Evolutionary conservation across 257 asterid genomes (phyloP).

Genomic region (Leonotis leonurus): DNA sequence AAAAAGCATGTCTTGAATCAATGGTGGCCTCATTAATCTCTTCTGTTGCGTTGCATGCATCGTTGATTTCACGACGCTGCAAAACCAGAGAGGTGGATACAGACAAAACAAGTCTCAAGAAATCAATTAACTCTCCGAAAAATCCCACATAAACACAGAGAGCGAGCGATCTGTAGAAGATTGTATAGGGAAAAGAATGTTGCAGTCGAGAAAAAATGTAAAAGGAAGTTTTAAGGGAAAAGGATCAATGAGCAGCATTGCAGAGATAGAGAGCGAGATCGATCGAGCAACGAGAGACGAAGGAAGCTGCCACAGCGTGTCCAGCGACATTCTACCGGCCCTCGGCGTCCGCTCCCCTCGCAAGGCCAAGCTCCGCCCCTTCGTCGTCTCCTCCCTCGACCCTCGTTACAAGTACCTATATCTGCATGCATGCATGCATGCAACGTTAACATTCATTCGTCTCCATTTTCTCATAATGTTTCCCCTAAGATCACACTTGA

Average conservation of each 20-base stretch:
- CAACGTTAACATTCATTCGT: too few species aligned
- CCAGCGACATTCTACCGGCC: conserved; percentile 56
- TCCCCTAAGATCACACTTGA: too few species aligned
- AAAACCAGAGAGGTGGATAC: too few species aligned
- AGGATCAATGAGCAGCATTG: conserved; percentile 20
- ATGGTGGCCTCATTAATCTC: too few species aligned
- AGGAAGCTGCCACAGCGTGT: conserved; percentile 38
- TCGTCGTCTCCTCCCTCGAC: conserved; percentile 44
- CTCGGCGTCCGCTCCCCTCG: conserved; percentile 52
- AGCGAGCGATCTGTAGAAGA: neutral
- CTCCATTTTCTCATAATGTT: too few species aligned
- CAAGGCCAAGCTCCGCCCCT: conserved; percentile 34
- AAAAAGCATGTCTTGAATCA: too few species aligned
- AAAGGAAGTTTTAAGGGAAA: neutral
- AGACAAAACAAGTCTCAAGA: too few species aligned
- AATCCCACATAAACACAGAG: too few species aligned
- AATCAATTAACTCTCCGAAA: too few species aligned
- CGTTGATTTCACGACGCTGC: too few species aligned
- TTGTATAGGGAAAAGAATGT: neutral
- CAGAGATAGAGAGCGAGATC: conserved; percentile 33
- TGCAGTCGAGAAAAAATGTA: neutral
- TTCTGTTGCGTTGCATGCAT: too few species aligned
- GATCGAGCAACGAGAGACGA: conserved; percentile 41
- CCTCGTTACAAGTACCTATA: conserved; percentile 25
- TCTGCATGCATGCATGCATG: too few species aligned